Evolutionary conservation across 371 early-diverging fungal genomes (phyloP).

Genomic region (Parasitella parasitica): DNA sequence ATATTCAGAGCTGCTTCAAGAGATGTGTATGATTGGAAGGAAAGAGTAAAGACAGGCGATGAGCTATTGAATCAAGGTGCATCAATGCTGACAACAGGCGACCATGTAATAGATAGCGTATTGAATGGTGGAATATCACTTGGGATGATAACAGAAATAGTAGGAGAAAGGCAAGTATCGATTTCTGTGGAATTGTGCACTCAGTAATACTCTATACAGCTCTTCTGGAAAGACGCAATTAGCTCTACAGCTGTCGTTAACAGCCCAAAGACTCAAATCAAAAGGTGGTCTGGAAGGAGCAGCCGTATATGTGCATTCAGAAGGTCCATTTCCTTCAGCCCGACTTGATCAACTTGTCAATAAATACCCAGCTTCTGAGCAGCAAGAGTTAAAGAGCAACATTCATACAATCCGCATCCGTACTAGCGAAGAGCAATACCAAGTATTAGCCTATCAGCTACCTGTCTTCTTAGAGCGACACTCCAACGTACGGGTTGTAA

Average conservation of each 20-base stretch:
- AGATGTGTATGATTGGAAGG: constrained; percentile 17
- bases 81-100: constrained; percentile 34
- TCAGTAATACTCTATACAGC: constrained; percentile 25
- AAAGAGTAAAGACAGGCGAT: background rate
- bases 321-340: constrained; percentile 59
- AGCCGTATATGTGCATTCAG: constrained; percentile 64
- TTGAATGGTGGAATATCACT: constrained; percentile 60
- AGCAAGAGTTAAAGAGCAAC: constrained; percentile 21
- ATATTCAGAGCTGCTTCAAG: constrained; percentile 14
- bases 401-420: constrained; percentile 66
- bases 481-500: constrained; percentile 57
- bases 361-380: constrained; percentile 18
- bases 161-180: constrained; percentile 55
- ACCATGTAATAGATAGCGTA: constrained; percentile 48
- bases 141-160: constrained; percentile 62
- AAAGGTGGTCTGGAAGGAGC: constrained; percentile 65
- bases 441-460: constrained; percentile 69
- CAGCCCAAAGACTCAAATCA: constrained; percentile 57
- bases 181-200: too few relatives aligned
- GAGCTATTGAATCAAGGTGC: background rate
- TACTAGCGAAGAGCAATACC: constrained; percentile 70
- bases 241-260: constrained; percentile 75
- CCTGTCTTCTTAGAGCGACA: constrained; percentile 55
- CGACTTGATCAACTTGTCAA: constrained; percentile 49
- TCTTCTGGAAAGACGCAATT: constrained; percentile 82